A percentile compares a stretch with the other conserved stretches of the same genome.
These are phyloP conservation scores for Penicillium sp. DNA, from an alignment of 2,329 filamentous ascomycete genomes.

Conservation along the genomic window DNA sequence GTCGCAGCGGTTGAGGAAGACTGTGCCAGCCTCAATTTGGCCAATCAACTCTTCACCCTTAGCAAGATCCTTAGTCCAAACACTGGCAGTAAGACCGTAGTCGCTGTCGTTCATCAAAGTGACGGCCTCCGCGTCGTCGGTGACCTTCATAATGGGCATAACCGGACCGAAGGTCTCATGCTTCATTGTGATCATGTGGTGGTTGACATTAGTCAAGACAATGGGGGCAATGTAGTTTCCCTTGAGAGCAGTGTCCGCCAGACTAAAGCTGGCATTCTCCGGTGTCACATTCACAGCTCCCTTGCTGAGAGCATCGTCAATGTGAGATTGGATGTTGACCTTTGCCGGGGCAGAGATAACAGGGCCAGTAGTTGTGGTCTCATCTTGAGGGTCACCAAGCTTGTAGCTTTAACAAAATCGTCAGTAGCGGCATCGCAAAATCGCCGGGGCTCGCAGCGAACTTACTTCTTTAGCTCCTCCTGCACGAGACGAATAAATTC, in stretches of 20 bases:
- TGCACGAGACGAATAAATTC: constrained; percentile 78
- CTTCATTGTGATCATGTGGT: constrained; percentile 83
- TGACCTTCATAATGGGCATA: constrained; percentile 84
- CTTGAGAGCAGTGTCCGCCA: constrained; percentile 69
- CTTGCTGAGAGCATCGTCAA: constrained; percentile 78
- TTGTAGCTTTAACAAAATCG: constrained; percentile 29
- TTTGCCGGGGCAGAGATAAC: constrained; percentile 80
- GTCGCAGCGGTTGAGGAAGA: constrained; percentile 91
- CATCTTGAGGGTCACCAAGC: constrained; percentile 73
- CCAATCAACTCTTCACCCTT: constrained; percentile 76
- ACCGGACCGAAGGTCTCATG: constrained; percentile 94
- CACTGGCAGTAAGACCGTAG: constrained; percentile 87
- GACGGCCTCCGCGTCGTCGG: constrained; percentile 77
- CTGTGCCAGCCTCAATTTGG: constrained; percentile 83
- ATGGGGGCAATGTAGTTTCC: constrained; percentile 87
- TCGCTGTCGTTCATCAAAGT: constrained; percentile 88
- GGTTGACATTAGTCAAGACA: constrained; percentile 75
- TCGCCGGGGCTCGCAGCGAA: neutral
- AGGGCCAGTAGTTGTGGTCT: constrained; percentile 78
- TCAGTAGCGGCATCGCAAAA: neutral
- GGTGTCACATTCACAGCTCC: constrained; percentile 83
- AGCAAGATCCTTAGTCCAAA: constrained; percentile 85
- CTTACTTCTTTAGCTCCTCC: constrained; percentile 69
- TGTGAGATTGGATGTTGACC: constrained; percentile 73
- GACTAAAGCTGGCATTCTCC: constrained; percentile 71